phyloP scores from a whole-genome alignment of 805 yeast genomes.

The Cyberlindnera mississippiensis region DNA sequence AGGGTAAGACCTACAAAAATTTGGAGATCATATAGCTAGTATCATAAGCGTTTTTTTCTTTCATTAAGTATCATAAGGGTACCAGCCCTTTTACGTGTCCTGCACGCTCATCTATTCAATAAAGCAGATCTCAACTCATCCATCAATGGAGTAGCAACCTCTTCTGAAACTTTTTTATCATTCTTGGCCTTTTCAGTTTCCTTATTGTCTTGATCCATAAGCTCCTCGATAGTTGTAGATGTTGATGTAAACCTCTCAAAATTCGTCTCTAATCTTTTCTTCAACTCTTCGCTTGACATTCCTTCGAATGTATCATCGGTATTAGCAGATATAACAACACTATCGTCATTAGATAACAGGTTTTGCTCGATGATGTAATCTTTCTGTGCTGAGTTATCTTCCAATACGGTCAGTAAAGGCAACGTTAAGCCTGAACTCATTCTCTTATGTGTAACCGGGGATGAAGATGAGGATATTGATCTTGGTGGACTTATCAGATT shows the following conservation, averaged over 20 bases:
- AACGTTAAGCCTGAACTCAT: constrained; percentile 28
- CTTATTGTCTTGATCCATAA: background rate
- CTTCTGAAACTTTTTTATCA: constrained; percentile 8
- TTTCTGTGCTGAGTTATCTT: constrained; percentile 13
- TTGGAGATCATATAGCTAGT: constrained; percentile 23
- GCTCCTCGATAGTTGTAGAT: constrained; percentile 1
- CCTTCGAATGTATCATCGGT: constrained; percentile 10
- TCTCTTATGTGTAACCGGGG: constrained; percentile 19
- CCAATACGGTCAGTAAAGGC: constrained; percentile 28
- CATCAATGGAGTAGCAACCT: constrained; percentile 15
- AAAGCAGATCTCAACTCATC: constrained; percentile 17
- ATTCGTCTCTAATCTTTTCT: constrained; percentile 19
- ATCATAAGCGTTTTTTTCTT: too few species aligned
- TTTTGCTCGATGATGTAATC: constrained; percentile 19
- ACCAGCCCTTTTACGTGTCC: constrained; percentile 3
- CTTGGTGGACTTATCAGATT: constrained; percentile 10
- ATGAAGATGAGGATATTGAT: constrained; percentile 12
- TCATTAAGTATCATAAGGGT: too few species aligned
- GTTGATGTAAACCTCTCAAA: constrained; percentile 15
- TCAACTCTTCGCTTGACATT: constrained; percentile 18
- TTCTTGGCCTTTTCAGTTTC: constrained; percentile 11
- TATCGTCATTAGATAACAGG: constrained; percentile 25
- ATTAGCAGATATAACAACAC: constrained; percentile 20
- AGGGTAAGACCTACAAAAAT: constrained; percentile 40
- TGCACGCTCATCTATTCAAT: constrained; percentile 9